A percentile compares a stretch with the other conserved stretches of the same genome.
These are phyloP conservation scores for Trichoderma sp. DNA, from an alignment of 2,329 filamentous ascomycete genomes.

Conservation along the genomic window DNA sequence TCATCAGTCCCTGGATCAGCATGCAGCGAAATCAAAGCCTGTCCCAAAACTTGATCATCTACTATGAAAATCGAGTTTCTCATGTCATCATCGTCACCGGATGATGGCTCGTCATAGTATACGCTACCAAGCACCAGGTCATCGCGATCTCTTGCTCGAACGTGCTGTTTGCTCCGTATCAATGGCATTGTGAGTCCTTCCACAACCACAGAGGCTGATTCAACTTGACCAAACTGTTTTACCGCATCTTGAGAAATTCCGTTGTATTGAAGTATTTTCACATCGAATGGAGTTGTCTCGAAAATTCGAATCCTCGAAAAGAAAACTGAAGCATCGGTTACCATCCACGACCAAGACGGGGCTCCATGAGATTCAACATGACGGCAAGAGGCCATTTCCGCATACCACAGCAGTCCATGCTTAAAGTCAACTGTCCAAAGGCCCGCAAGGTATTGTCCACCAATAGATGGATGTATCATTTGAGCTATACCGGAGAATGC, in stretches of 20 bases:
- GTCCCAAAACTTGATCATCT: background rate
- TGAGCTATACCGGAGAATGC: slow-evolving; percentile 9
- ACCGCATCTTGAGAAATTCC: background rate
- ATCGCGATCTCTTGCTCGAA: background rate
- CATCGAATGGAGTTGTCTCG: background rate
- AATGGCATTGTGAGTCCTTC: background rate
- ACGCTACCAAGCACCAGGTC: background rate
- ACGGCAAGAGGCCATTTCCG: background rate
- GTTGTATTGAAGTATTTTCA: background rate
- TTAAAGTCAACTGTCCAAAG: slow-evolving; percentile 8
- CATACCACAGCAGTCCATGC: background rate
- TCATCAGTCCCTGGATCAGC: background rate
- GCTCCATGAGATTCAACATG: slow-evolving; percentile 3
- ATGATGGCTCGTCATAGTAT: background rate
- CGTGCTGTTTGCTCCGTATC: background rate
- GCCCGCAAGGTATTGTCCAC: slow-evolving; percentile 7
- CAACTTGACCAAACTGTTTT: background rate
- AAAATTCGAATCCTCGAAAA: background rate
- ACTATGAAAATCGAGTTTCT: background rate
- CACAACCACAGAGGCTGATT: background rate
- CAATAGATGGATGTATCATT: background rate
- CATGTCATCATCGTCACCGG: background rate
- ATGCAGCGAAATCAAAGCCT: background rate
- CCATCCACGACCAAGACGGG: slow-evolving; percentile 17
- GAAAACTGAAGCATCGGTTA: background rate